Percentiles rank a stretch among this genome's conserved stretches.
These are phyloP conservation scores for Phycomyces nitens DNA, from an alignment of 192 early-diverging fungal species.

Conservation along the genomic window DNA sequence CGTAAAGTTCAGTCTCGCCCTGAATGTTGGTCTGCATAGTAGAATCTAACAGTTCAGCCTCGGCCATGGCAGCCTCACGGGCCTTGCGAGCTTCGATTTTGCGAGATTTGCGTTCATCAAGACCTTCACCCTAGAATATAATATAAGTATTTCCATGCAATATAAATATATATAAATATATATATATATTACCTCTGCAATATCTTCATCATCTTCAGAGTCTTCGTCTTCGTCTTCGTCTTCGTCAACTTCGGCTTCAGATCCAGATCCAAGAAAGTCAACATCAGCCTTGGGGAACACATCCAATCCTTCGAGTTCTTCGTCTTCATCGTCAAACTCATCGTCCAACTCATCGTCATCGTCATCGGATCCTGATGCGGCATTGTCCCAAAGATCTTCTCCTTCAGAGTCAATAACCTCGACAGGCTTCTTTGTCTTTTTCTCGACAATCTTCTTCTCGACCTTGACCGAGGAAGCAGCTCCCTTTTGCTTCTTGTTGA, in stretches of 20 bases:
- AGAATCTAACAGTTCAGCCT: constrained; percentile 68
- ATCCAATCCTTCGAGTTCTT: constrained; percentile 27
- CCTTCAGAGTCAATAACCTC: background rate
- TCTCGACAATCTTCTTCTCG: constrained; percentile 6
- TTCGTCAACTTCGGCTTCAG: constrained; percentile 30
- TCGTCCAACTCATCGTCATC: constrained; percentile 21
- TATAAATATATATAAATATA: constrained; percentile 5
- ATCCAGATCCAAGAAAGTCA: constrained; percentile 18
- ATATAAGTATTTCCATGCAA: background rate
- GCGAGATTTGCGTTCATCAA: constrained; percentile 43
- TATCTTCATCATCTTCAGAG: constrained; percentile 37
- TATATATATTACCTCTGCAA: constrained; percentile 18
- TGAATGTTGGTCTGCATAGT: constrained; percentile 76
- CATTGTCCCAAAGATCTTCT: constrained; percentile 27
- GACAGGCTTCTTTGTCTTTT: constrained; percentile 11
- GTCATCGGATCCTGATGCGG: constrained; percentile 38
- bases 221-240: constrained; percentile 20
- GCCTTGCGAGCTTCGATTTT: constrained; percentile 67
- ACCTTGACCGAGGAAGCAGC: constrained; percentile 16
- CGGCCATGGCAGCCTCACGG: constrained; percentile 59
- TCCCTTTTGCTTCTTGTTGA: constrained; percentile 30
- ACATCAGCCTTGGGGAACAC: constrained; percentile 21
- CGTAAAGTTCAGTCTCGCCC: constrained; percentile 60
- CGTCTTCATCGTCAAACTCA: constrained; percentile 36
- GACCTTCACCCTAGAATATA: constrained; percentile 41